phyloP scores from a whole-genome alignment of 2,329 filamentous ascomycete genomes.

The Cladorrhinum sp. region DNA sequence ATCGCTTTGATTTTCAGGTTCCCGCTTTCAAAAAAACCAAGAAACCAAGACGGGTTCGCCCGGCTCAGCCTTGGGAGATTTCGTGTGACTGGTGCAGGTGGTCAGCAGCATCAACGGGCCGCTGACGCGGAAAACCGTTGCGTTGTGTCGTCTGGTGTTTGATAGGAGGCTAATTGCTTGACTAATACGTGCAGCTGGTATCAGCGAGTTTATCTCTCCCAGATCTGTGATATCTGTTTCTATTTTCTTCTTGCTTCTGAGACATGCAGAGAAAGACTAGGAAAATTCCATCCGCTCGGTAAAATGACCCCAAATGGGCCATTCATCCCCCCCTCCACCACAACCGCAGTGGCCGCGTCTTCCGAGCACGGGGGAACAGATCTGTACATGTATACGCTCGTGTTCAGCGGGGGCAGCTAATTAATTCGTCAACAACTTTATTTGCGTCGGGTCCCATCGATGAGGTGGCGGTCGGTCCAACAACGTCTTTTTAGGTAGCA shows the following conservation, averaged over 20 bases:
- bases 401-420: background rate
- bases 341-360: background rate
- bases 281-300: constrained; percentile 6
- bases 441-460: background rate
- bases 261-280: background rate
- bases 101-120: background rate
- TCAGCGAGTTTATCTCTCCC: background rate
- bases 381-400: background rate
- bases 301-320: constrained; percentile 10
- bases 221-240: background rate
- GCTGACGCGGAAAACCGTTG: background rate
- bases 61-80: background rate
- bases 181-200: background rate
- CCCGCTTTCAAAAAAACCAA: background rate
- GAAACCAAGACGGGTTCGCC: background rate
- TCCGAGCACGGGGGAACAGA: constrained; percentile 1
- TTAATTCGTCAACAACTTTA: constrained; percentile 3
- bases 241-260: background rate
- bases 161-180: background rate
- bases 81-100: background rate
- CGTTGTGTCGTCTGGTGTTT: background rate
- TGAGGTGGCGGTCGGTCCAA: background rate
- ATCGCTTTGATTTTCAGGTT: no score
- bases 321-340: background rate
- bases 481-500: background rate